A percentile compares a stretch with the other conserved stretches of the same genome.
Evolutionary conservation across 495 filamentous ascomycete genomes (phyloP).

Genomic region (Pseudevernia furfuracea): DNA sequence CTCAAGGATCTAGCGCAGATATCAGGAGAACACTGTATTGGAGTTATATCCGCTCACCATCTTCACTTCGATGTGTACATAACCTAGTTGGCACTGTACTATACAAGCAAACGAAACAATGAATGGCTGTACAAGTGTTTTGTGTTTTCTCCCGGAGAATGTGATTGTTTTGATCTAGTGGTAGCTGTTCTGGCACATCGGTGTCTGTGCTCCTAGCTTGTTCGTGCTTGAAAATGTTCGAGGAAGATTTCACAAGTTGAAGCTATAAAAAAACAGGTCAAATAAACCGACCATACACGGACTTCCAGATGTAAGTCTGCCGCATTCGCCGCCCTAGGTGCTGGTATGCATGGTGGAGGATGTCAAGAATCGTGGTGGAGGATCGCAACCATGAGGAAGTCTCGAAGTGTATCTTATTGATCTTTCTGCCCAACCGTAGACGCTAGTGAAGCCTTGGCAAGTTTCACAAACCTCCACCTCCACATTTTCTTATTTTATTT

Average conservation of each 20-base stretch:
- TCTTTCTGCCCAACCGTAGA: neutral
- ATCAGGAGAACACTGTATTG: neutral
- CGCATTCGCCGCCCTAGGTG: neutral
- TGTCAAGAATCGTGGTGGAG: neutral
- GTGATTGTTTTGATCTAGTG: neutral
- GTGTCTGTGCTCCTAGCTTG: neutral
- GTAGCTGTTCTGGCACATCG: too few species aligned
- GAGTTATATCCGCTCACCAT: slow-evolving; percentile 7
- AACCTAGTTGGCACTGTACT: slow-evolving; percentile 11
- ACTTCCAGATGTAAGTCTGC: neutral
- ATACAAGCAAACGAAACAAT: slow-evolving; percentile 3
- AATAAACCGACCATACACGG: neutral
- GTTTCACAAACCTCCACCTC: neutral
- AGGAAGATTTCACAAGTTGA: neutral
- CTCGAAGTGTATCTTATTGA: too few species aligned
- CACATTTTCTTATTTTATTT: neutral
- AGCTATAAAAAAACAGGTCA: neutral
- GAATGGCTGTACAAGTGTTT: neutral
- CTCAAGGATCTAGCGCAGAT: neutral
- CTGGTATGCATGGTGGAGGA: neutral
- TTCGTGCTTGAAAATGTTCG: neutral
- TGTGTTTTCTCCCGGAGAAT: too few species aligned
- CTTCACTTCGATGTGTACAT: slow-evolving; percentile 17
- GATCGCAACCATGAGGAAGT: neutral
- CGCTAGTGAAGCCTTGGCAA: neutral